Conservation (phyloP, 768 basidiomycete genomes). For the Phanerodontia chrysosporium region DNA sequence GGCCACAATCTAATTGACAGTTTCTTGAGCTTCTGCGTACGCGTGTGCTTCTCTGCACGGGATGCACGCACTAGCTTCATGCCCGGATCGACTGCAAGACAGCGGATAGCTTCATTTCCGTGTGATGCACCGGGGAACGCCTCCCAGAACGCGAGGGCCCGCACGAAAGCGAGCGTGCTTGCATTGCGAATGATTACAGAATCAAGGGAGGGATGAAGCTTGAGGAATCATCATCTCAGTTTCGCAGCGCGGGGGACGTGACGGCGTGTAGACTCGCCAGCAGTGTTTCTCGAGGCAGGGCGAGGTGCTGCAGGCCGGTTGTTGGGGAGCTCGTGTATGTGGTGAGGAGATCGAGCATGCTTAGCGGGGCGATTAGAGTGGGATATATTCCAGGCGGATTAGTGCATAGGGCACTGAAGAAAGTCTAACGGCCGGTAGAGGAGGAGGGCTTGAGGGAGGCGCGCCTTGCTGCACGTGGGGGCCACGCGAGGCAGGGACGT, state of each 20-base stretch:
- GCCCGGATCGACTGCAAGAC: slow-evolving; percentile 67
- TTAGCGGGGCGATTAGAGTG: neutral
- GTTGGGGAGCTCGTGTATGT: slow-evolving; percentile 50
- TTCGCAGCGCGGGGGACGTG: slow-evolving; percentile 1
- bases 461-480: neutral
- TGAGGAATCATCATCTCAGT: slow-evolving; percentile 1
- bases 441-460: neutral
- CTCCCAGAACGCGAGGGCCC: slow-evolving; percentile 76
- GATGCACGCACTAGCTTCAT: slow-evolving; percentile 70
- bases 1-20: slow-evolving; percentile 59
- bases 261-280: slow-evolving; percentile 44
- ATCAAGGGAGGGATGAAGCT: slow-evolving; percentile 75
- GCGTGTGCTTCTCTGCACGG: neutral
- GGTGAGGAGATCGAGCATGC: slow-evolving; percentile 45
- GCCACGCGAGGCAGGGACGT: neutral
- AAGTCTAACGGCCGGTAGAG: neutral
- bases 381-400: neutral
- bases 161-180: slow-evolving; percentile 55
- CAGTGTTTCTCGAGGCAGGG: slow-evolving; percentile 49
- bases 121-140: slow-evolving; percentile 63
- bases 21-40: neutral
- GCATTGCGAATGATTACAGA: slow-evolving; percentile 70
- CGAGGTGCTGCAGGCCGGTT: slow-evolving; percentile 52
- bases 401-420: neutral
- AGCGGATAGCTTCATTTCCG: slow-evolving; percentile 44